Base-by-base conservation (phyloP, 768 basidiomycete genomes). In the Tubosaeta sp. region DNA sequence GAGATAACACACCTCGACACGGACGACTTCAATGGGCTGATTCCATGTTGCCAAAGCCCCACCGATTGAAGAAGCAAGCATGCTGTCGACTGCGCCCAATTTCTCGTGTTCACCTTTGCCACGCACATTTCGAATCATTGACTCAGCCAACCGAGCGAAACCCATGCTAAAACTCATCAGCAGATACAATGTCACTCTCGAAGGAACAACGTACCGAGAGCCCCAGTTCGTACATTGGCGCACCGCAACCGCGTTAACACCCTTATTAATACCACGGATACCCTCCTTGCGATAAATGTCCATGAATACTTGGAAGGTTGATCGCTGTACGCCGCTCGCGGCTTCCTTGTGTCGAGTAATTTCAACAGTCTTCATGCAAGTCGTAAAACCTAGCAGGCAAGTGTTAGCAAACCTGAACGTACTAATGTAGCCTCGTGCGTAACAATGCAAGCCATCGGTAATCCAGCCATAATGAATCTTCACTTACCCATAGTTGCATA, bases 31-130 rank as follows among this genome's bases (percentile, higher is more conserved):
- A 54, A 97, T 96, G 35, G 94, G 95, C 67, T 98, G 96, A 70
- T 99, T 99, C 96, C 96, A 99, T 46, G 94, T 96, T 12, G 92
- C 95, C 55, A 98, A 73, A 39, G 96, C 94, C 71, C 96, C 94
- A 63, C 90, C 95, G 48, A 97, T 78, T 1, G 87, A 82, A 16
- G 93, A 94, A 8, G 94, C 78, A 30, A 87, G 49, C 60, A 98
- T 92, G 73, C 94, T 97, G 68, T 99, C 96, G 18, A 81, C 13
- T 6, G 90, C 82, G 52, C 82, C 75, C 39, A 91, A 75, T 57
- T 76, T 82, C 13, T 95, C 90, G 31, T 75, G 75, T 54, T 94
- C 90, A 41, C 77, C 71, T 67, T 91, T 87, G 51, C 94, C 94
- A 52, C 83, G 83, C 47, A 84, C 67, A 52, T 80, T 83, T 44